Conservation (phyloP, 2,329 filamentous ascomycete species). For the Paraconiothyrium sp. region DNA sequence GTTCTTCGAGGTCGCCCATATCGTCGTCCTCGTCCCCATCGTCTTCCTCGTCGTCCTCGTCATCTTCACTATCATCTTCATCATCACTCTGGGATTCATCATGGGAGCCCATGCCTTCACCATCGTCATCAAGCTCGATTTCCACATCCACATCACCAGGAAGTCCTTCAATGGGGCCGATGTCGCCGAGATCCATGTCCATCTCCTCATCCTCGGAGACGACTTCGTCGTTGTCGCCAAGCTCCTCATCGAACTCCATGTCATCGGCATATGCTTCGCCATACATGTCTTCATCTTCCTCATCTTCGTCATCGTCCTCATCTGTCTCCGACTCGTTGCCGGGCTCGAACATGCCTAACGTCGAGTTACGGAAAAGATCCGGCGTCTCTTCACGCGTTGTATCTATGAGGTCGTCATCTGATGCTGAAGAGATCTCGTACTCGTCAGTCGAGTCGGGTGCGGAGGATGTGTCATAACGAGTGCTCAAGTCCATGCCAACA, state of each 20-base stretch:
- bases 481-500: slow-evolving; percentile 85
- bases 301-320: slow-evolving; percentile 71
- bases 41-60: slow-evolving; percentile 59
- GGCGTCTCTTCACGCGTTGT: slow-evolving; percentile 84
- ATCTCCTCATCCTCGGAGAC: slow-evolving; percentile 91
- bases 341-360: slow-evolving; percentile 92
- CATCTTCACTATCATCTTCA: slow-evolving; percentile 65
- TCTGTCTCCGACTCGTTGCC: slow-evolving; percentile 82
- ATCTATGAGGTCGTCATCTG: slow-evolving; percentile 83
- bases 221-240: slow-evolving; percentile 70
- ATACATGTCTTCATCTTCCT: slow-evolving; percentile 81
- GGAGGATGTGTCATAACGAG: slow-evolving; percentile 77
- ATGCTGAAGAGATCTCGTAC: slow-evolving; percentile 91
- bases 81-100: slow-evolving; percentile 64
- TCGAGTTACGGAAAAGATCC: slow-evolving; percentile 95
- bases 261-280: slow-evolving; percentile 89
- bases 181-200: slow-evolving; percentile 81
- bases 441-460: slow-evolving; percentile 74
- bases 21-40: slow-evolving; percentile 60
- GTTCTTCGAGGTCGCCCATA: slow-evolving; percentile 43
- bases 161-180: slow-evolving; percentile 75
- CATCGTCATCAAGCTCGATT: slow-evolving; percentile 80
- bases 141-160: slow-evolving; percentile 78
- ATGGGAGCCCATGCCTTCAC: slow-evolving; percentile 65
- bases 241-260: slow-evolving; percentile 90